Percentiles rank a stretch among this genome's conserved stretches.
Conservation (phyloP, 1,284 basidiomycete species). For the Puccinia triticina region DNA sequence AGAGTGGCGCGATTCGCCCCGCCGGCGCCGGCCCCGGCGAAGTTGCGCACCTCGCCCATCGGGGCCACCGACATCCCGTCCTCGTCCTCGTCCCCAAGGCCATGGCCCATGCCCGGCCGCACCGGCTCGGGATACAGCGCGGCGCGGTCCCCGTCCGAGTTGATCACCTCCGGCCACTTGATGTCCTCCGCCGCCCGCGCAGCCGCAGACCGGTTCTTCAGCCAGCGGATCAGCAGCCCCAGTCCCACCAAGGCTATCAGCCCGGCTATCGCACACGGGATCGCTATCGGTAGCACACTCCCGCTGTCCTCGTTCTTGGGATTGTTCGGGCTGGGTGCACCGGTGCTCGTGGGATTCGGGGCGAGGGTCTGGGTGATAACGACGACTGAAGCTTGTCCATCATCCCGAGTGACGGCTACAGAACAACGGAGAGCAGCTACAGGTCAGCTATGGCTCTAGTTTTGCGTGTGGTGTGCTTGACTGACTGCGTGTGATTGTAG, state of each 20-base stretch:
- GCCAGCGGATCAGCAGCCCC: constrained; percentile 2
- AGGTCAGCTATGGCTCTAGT: not conserved
- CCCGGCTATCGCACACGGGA: constrained; percentile 41
- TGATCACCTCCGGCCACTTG: constrained; percentile 55
- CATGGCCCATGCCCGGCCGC: constrained; percentile 54
- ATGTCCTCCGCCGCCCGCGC: constrained; percentile 53
- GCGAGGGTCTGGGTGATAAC: constrained; percentile 44
- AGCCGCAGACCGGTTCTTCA: constrained; percentile 23
- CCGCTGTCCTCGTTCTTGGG: constrained; percentile 9
- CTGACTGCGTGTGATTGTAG: constrained; percentile 32
- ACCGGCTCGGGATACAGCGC: constrained; percentile 57
- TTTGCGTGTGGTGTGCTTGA: not conserved
- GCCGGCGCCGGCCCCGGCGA: constrained; percentile 35
- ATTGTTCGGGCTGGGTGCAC: not conserved
- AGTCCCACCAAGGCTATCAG: constrained; percentile 23
- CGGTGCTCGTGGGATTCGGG: not conserved
- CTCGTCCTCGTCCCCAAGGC: constrained; percentile 56
- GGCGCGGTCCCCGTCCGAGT: constrained; percentile 53
- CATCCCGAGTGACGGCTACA: constrained; percentile 30
- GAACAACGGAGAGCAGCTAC: not conserved
- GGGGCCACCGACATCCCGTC: constrained; percentile 51
- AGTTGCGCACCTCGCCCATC: not conserved
- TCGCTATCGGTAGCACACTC: constrained; percentile 29
- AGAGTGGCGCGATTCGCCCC: not conserved
- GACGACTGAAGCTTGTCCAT: constrained; percentile 35